Evolutionary conservation across 305 asterid genomes (phyloP), one percentile per base, ranked within the genome.

Genomic region (Ilex paraguariensis): DNA sequence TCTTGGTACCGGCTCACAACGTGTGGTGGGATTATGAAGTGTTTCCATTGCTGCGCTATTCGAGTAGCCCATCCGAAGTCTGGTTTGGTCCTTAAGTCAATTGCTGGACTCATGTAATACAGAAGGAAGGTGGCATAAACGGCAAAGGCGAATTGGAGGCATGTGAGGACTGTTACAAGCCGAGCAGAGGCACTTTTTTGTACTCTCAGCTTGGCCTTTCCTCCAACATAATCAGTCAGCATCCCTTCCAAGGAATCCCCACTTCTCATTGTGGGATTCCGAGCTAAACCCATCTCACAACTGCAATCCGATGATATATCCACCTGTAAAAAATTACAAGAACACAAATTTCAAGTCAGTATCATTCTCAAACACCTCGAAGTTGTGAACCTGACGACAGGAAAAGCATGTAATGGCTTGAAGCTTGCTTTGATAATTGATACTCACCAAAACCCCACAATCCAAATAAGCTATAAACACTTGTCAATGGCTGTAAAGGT

Each of bases 91-190:
- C 77, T 66, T 39, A 88, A 64, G 16, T 91, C 96, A 3, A 87
- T 32, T 0, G 91, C 30, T 3, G 97, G 95, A 60, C 91, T 82
- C 91, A 91, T 83, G 79, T 66, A 84, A 55, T 88, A 88, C 54
- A 91, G 73, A 31, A 91, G 75, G 73, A 84, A 84, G 0, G 98
- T 87, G 1, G 91, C 98, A 66, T 91, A 91, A 31, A 87, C 71
- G 13, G 96, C 98, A 39, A 91, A 91, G 1, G 84, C 77, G 61
- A 91, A 85, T 12, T 91, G 98, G 46, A 91, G 60, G 42, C 90
- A 85, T 3, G 95, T 91, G 16, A 91, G 68, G n/a, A 80, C 44
- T 0, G 90, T 80, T 6, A 91, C 98, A 8, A 88, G 73, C 17
- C 75, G 77, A 1, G 86, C 15, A 0, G 95, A 66, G 2, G 73